These are phyloP conservation scores for Amphibolis antarctica DNA, from an alignment of 106 monocot species.

Conservation along the genomic window DNA sequence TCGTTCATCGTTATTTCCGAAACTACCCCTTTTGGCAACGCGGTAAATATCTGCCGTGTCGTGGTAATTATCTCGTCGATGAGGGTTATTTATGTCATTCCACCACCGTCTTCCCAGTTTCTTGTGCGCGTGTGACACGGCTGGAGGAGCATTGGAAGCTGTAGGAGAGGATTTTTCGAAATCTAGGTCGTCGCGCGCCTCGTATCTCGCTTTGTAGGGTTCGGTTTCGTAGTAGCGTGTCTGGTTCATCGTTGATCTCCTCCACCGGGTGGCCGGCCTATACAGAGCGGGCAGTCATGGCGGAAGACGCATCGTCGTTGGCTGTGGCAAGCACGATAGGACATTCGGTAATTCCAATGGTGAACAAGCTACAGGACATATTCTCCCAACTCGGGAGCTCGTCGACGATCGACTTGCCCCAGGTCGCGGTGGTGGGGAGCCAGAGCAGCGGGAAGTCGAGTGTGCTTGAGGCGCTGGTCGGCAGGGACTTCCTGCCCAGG, in stretches of 20 bases:
- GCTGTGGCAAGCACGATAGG: conserved; percentile 35
- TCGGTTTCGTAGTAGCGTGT: not conserved
- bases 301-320: conserved; percentile 7
- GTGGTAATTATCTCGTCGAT: no score
- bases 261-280: not conserved
- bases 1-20: no score
- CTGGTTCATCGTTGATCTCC: not conserved
- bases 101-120: no score
- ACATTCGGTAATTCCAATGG: conserved; percentile 65
- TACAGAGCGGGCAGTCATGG: conserved; percentile 7
- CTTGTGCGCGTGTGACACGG: no score
- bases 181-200: no score
- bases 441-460: conserved; percentile 93
- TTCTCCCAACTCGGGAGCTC: conserved; percentile 74
- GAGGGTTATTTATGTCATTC: no score
- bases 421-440: conserved; percentile 83
- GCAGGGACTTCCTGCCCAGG: conserved; percentile 62
- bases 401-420: conserved; percentile 73
- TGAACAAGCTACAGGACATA: conserved; percentile 86
- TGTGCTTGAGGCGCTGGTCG: conserved; percentile 73
- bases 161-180: no score
- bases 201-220: not conserved
- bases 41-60: no score
- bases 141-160: no score
- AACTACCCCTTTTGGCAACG: no score